Evolutionary conservation across 1,139 yeast genomes (phyloP), one percentile per base, ranked within the genome.

Genomic region (Spathaspora sp.): DNA sequence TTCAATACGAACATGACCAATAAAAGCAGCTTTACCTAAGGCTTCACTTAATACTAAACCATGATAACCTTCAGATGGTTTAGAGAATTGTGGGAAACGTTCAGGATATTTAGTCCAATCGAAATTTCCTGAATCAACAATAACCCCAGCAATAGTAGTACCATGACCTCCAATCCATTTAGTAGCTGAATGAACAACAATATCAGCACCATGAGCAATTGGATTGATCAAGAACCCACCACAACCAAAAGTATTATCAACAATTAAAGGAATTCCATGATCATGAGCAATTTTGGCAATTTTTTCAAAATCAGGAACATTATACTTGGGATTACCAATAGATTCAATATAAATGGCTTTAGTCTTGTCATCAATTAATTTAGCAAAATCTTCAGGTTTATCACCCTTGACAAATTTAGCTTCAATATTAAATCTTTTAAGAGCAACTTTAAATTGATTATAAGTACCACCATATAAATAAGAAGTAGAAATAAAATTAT

Each of bases 81-180:
- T 68, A 34, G 91, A 85, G 64, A 90, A 86, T 67, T 90, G 97
- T 43, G 97, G 97, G 76, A 77, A 91, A 67, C 85, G 88, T 63
- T 84, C 84, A 43, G 95, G 95, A 71, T 88, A 80, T 53, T 89
- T 80, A 51, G 79, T 74, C 93, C 96, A 93, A 58, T 93, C 95
- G 78, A 93, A 93, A 51, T 86, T 89, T 57, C 97, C 97, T 38
- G 90, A 81, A 67, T 88, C 97, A 45, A 93, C 78, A 54, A 93
- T 78, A 45, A 85, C 89, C 73, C 99, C 99, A 45, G 89, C 97
- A 66, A 93, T 84, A 44, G 97, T 88, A 50, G 90, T 90, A 63
- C 98, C 98, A 65, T 91, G 98, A 51, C 97, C 99, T 55, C 96
- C 96, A 57, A 93, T 90, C 97, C 97, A 93, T 70, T 93, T 93